These are phyloP conservation scores for Monosporascus sp. DNA, from an alignment of 2,329 filamentous ascomycete species.

Conservation along the genomic window DNA sequence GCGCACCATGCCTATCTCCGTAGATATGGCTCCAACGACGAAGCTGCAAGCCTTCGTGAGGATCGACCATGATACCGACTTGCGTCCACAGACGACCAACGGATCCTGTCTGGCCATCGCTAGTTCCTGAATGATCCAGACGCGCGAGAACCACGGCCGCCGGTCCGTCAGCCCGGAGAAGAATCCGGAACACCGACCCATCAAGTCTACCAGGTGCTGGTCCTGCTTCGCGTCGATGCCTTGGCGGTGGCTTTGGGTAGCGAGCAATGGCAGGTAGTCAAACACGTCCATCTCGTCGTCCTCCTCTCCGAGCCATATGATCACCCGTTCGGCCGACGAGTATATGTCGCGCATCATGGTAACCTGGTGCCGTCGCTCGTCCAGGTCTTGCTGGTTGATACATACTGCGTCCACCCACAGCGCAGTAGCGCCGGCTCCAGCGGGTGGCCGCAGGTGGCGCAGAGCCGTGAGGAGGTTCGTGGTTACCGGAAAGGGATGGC, in stretches of 20 bases:
- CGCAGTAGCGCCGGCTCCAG: slow-evolving; percentile 1
- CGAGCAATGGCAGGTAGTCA: slow-evolving; percentile 1
- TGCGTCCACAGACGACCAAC: slow-evolving; percentile 3
- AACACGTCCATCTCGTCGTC: slow-evolving; percentile 4
- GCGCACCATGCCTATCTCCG: neutral
- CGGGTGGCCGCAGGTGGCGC: neutral
- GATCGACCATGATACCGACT: slow-evolving; percentile 2
- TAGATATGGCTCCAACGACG: neutral
- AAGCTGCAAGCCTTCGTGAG: slow-evolving; percentile 1
- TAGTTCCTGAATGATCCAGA: slow-evolving; percentile 9
- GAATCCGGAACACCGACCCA: slow-evolving; percentile 1
- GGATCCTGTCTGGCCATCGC: slow-evolving; percentile 6
- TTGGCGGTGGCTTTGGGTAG: neutral
- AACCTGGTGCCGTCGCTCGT: slow-evolving; percentile 10
- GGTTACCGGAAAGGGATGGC: slow-evolving; percentile 4
- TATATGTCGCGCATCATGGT: slow-evolving; percentile 12
- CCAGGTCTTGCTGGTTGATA: slow-evolving; percentile 8
- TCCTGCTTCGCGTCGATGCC: neutral
- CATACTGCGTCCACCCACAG: slow-evolving; percentile 15
- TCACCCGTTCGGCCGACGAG: slow-evolving; percentile 5
- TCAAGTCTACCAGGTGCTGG: neutral
- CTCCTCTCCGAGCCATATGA: slow-evolving; percentile 8
- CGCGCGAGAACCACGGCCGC: slow-evolving; percentile 6
- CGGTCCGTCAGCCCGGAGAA: neutral
- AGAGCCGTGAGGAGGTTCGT: slow-evolving; percentile 7